Evolutionary conservation across 495 filamentous ascomycete genomes (phyloP), one percentile per base, ranked within the genome.

Genomic region (Penicillium coffeae): DNA sequence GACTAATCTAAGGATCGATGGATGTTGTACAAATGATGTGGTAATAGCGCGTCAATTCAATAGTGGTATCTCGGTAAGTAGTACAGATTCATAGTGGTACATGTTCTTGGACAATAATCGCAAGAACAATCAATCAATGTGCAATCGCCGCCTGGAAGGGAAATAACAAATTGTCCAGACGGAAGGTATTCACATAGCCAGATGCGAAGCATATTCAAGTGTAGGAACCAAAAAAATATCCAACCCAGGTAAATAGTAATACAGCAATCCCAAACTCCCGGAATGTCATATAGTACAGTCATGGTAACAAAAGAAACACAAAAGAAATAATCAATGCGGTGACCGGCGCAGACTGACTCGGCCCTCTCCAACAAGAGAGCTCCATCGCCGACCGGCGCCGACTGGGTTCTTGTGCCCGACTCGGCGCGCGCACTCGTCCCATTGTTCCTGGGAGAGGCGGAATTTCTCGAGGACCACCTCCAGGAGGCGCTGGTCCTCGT

Each of bases 401-500:
- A 73, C 71, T n/a, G 80, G 66, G 56, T 86, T 82, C 16, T 65
- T 66, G 60, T 81, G 58, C 15, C 60, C 85, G 47, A 90, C 72
- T 52, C 71, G 79, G 37, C 78, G 72, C 45, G 87, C 87, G 68
- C 87, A 90, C 48, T 90, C 86, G 38, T 88, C 83, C 88, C 86
- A 90, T 47, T 90, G 85, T 44, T 73, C 77, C 63, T 82, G 83
- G 35, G 79, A 81, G 19, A 90, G 79, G 51, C 80, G 80, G 41
- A 90, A 77, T 59, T 89, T 90, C 58, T 86, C 82, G 2, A 90
- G 72, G 25, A 90, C 86, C 21, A 89, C 69, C 58, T 88, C 80
- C 19, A 90, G 79, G 4, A 92, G 72, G 18, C 82, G 76, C 42
- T 83, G 71, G 63, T 90, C 87, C 53, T 90, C 84, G 40, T 84